Base-by-base conservation (phyloP, 768 basidiomycete genomes). In the Russula dissimulans region DNA sequence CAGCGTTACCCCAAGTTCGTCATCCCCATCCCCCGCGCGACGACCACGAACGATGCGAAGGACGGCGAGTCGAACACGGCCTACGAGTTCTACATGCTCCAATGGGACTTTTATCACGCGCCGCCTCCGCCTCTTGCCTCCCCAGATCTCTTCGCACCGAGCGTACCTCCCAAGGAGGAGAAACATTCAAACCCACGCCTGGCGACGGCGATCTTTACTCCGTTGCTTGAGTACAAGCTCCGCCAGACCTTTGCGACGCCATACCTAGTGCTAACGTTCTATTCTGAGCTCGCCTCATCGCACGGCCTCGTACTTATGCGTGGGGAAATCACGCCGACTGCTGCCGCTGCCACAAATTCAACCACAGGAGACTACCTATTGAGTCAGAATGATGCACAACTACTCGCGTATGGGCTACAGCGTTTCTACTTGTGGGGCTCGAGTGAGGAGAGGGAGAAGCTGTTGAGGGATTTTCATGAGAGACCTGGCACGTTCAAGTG, bases 171-270 rank as follows among this genome's bases (percentile, higher is more conserved):
- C 14, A 59, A 67, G 31, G 64, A 67, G 5, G 67, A 69, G 14
- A 64, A 69, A 44, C 57, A 62, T 2, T 59, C 71, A 11, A 82
- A 82, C 65, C 81, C 83, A 15, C 77, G 75, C 54, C 75, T 74
- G 3, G 83, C 93, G 6, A 94, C 93, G 0, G 79, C 95, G 54
- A 78, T 98, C 39, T 95, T 95, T 76, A 94, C 97, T 0, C 90
- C 95, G 2, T 78, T 98, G 45, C 86, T 89, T 65, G 95, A 97
- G 74, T 99, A 91, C 81, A 95, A 97, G 72, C 73, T 84, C 58
- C 85, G 88, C 43, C 79, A 80, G 54, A 79, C 86, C 17, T 97
- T 87, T 71, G 89, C 97, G 7, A 94, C 92, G 5, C 95, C 95
- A 1, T 90, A 92, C 69, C 79, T 99, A 29, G 88, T 89, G 26